These are phyloP conservation scores for Lasiodiplodia sp. DNA, from an alignment of 2,329 filamentous ascomycete genomes.

Conservation along the genomic window DNA sequence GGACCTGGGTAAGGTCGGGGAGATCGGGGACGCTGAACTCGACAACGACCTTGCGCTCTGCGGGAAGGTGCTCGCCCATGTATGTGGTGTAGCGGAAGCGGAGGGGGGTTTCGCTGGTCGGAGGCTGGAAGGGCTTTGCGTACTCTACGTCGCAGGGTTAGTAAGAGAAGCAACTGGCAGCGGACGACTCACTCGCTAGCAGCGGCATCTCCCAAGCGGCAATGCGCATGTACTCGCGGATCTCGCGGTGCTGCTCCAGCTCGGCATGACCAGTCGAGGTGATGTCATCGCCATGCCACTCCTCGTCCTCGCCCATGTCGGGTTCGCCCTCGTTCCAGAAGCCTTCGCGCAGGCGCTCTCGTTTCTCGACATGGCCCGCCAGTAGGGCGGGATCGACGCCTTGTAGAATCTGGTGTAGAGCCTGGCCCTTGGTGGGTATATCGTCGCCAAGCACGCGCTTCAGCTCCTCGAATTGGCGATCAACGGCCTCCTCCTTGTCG, in stretches of 20 bases:
- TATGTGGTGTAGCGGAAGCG: conserved; percentile 98
- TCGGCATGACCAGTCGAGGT: conserved; percentile 83
- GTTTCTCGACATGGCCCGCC: conserved; percentile 4
- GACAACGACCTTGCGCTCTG: conserved; percentile 91
- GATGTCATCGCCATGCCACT: conserved; percentile 76
- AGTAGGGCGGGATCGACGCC: conserved; percentile 8
- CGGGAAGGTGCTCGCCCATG: conserved; percentile 91
- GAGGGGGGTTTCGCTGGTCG: conserved; percentile 72
- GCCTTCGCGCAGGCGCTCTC: conserved; percentile 30
- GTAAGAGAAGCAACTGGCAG: not conserved
- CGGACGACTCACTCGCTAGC: conserved; percentile 73
- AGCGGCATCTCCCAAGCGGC: conserved; percentile 96
- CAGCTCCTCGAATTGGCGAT: conserved; percentile 21
- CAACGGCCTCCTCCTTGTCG: not conserved
- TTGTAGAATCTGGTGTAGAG: conserved; percentile 9
- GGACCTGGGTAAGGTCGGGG: conserved; percentile 66
- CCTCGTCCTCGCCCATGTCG: conserved; percentile 37
- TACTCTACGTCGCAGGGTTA: conserved; percentile 65
- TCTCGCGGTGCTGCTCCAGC: conserved; percentile 85
- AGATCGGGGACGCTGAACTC: conserved; percentile 83
- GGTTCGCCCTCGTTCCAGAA: conserved; percentile 48
- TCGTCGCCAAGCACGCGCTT: conserved; percentile 28
- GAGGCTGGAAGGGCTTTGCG: conserved; percentile 79
- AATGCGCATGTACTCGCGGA: conserved; percentile 85
- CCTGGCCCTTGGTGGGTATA: conserved; percentile 20